Percentiles rank a stretch among this genome's conserved stretches.
phyloP scores from a whole-genome alignment of 768 basidiomycete genomes.

The Panaeolus papilionaceus region DNA sequence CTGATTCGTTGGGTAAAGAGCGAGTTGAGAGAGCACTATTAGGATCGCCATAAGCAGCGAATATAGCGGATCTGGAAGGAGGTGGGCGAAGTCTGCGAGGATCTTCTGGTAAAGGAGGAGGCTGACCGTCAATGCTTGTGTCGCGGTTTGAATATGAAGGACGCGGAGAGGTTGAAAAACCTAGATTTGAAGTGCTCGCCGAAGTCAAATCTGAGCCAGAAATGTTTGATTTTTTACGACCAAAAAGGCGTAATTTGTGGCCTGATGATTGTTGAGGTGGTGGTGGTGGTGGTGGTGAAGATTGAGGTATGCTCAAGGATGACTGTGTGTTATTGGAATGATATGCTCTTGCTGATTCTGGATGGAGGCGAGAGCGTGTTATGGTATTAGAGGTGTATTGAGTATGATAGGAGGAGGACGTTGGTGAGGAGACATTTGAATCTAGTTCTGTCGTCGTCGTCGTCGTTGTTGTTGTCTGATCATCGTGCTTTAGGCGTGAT shows the following conservation, averaged over 20 bases:
- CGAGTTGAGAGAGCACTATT: conserved; percentile 61
- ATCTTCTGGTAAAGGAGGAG: conserved; percentile 38
- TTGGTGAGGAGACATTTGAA: conserved; percentile 38
- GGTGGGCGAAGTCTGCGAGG: conserved; percentile 57
- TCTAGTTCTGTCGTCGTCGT: conserved; percentile 28
- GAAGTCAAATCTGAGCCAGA: conserved; percentile 23
- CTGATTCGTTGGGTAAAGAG: conserved; percentile 58
- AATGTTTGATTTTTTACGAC: conserved; percentile 40
- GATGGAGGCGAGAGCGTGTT: conserved; percentile 36
- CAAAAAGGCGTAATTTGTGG: conserved; percentile 45
- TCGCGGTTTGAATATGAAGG: background rate
- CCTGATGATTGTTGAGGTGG: conserved; percentile 29
- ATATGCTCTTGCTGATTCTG: conserved; percentile 36
- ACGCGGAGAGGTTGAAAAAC: conserved; percentile 12
- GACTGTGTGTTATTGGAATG: conserved; percentile 30
- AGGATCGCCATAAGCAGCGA: conserved; percentile 62
- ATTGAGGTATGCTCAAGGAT: conserved; percentile 21
- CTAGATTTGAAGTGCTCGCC: conserved; percentile 38
- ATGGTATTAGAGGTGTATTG: conserved; percentile 31
- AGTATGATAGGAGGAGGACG: conserved; percentile 39
- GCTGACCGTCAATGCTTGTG: conserved; percentile 4
- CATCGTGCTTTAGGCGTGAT: conserved; percentile 28
- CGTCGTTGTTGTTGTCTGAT: conserved; percentile 27
- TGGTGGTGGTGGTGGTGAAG: conserved; percentile 31
- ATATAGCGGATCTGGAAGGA: conserved; percentile 68